phyloP scores from a whole-genome alignment of 2,329 filamentous ascomycete species.

The Aspergillus arachidicola region DNA sequence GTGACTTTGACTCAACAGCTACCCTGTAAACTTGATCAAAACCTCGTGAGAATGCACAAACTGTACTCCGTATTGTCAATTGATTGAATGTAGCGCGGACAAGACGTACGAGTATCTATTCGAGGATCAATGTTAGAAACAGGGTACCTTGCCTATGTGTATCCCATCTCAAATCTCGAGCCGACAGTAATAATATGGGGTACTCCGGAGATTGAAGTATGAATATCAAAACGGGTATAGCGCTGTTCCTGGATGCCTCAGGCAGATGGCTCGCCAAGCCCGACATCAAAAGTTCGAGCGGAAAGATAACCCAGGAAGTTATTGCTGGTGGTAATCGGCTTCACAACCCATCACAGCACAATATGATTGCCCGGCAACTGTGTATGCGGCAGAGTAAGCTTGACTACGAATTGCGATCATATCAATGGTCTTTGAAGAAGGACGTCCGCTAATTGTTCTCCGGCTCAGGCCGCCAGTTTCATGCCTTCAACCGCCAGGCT shows the following conservation, averaged over 20 bases:
- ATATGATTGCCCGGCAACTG: slow-evolving; percentile 46
- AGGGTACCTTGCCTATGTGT: neutral
- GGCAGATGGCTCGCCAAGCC: slow-evolving; percentile 33
- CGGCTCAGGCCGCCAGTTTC: slow-evolving; percentile 39
- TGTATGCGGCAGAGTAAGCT: slow-evolving; percentile 45
- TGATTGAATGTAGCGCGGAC: neutral
- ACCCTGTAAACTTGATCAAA: neutral
- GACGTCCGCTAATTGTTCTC: slow-evolving; percentile 16
- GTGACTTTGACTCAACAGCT: neutral
- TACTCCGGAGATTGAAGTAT: neutral
- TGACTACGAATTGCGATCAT: neutral
- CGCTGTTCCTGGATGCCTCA: slow-evolving; percentile 22
- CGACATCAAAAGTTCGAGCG: slow-evolving; percentile 40
- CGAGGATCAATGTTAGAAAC: neutral
- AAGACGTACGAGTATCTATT: neutral
- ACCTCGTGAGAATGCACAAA: neutral
- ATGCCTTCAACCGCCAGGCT: slow-evolving; percentile 35
- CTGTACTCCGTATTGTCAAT: neutral
- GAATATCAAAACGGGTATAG: neutral
- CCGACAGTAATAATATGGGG: neutral
- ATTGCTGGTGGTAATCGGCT: slow-evolving; percentile 8
- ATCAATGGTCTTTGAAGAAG: neutral
- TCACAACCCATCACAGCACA: slow-evolving; percentile 23
- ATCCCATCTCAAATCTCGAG: too few relatives aligned
- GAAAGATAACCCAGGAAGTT: slow-evolving; percentile 27